These are phyloP conservation scores for Fraxinus dipetala DNA, from an alignment of 305 asterid genomes.

Conservation along the genomic window DNA sequence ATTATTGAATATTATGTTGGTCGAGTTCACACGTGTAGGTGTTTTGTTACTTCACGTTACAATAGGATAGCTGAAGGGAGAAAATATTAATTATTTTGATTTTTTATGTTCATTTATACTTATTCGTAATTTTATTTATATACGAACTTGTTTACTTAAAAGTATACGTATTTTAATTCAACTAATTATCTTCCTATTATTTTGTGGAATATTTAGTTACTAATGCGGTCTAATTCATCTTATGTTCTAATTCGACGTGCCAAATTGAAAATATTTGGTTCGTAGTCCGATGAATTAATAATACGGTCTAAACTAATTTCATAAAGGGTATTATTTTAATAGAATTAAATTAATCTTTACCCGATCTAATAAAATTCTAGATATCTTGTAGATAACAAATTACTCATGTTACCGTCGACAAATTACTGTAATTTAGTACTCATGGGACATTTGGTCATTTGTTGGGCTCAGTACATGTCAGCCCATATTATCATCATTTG, in stretches of 20 bases:
- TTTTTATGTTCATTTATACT: too few species aligned
- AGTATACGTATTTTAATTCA: neutral
- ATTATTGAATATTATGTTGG: neutral
- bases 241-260: neutral
- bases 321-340: too few species aligned
- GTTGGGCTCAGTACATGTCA: neutral
- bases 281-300: neutral
- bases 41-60: neutral
- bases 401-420: too few species aligned
- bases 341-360: too few species aligned
- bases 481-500: neutral
- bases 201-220: too few species aligned
- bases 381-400: neutral
- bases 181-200: neutral
- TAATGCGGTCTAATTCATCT: too few species aligned
- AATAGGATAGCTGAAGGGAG: neutral
- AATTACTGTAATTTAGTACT: too few species aligned
- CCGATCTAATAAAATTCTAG: neutral
- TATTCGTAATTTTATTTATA: too few species aligned
- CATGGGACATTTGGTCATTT: neutral
- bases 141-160: too few species aligned
- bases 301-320: too few species aligned
- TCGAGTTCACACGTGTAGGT: neutral
- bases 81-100: neutral
- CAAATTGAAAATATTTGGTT: neutral